Evolutionary conservation across 441 rosid species (phyloP), one percentile per base, ranked within the genome.

Genomic region (Kokia cookei): DNA sequence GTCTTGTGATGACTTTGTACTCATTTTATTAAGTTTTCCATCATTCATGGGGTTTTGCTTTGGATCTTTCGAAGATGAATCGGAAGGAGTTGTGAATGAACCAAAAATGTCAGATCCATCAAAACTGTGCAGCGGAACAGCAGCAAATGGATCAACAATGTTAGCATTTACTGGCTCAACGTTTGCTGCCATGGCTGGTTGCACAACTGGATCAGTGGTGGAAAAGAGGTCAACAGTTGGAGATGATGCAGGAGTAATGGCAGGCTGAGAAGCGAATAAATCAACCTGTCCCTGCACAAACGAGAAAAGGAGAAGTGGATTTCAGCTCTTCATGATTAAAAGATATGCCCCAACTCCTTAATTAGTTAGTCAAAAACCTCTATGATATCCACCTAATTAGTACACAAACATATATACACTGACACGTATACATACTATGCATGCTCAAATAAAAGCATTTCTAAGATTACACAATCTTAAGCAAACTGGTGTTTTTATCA

Each of bases 41-140:
- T 77, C 86, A 66, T 72, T 83, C 32, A 26, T 29, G 50, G 85
- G 76, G 79, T 72, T 80, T 81, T 82, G 84, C n/a, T 82, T 78
- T 27, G 86, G 77, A 79, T 77, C 85, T 43, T 84, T 55, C 40
- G 88, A 73, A 55, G 63, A 84, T 63, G 89, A 63, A 83, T 81
- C 77, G 10, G 96, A 74, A 77, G 84, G 67, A 69, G 93, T 87
- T 78, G 91, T 82, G 79, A 91, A 96, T 69, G 84, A 90, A 74
- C 98, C 94, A 80, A 92, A 91, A 79, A 86, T 83, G 86, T 91
- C 96, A 72, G 97, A 91, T 75, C 92, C 94, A 80, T 90, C 96
- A 77, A 89, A 93, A 78, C 35, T 90, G 65, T 91, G 87, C 77
- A 93, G 80, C 17, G 96, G 93, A 77, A 96, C 85, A n/a, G 94